Conservation (phyloP, 148 eudicot species). For the Fagopyrum homotropicum region DNA sequence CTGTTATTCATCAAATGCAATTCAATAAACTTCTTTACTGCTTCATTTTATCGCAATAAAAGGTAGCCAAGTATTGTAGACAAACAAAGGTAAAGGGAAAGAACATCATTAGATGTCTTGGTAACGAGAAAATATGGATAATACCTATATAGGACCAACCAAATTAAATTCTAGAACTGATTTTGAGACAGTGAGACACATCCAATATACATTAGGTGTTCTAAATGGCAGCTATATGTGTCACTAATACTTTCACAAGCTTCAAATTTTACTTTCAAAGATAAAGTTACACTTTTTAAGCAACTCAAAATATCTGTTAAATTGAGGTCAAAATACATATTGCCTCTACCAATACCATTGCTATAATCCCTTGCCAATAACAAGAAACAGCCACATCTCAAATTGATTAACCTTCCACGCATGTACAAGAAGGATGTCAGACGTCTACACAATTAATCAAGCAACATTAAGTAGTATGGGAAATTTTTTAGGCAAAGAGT, state of each 20-base stretch:
- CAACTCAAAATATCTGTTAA: not conserved
- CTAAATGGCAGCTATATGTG: not conserved
- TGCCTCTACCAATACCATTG: not conserved
- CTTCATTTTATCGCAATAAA: not conserved
- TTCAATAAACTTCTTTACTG: not conserved
- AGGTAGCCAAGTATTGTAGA: not conserved
- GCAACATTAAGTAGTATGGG: not conserved
- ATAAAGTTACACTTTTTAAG: not conserved
- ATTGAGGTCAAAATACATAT: not conserved
- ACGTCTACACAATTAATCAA: not conserved
- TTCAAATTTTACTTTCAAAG: not conserved
- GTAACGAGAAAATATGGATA: not conserved
- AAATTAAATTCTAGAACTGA: not conserved
- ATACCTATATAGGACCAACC: not conserved
- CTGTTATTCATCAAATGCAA: not conserved
- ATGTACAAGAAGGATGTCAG: not conserved
- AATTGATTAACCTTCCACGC: not conserved
- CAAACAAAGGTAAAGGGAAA: not conserved
- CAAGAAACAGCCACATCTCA: conserved; percentile 4
- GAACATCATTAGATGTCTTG: not conserved
- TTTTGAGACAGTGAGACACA: not conserved
- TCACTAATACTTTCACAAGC: not conserved
- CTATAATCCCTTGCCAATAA: not conserved
- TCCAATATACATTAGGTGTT: not conserved
- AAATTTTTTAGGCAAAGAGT: not conserved